phyloP scores from a whole-genome alignment of 208 protist species.

The Crithidia bombi region DNA sequence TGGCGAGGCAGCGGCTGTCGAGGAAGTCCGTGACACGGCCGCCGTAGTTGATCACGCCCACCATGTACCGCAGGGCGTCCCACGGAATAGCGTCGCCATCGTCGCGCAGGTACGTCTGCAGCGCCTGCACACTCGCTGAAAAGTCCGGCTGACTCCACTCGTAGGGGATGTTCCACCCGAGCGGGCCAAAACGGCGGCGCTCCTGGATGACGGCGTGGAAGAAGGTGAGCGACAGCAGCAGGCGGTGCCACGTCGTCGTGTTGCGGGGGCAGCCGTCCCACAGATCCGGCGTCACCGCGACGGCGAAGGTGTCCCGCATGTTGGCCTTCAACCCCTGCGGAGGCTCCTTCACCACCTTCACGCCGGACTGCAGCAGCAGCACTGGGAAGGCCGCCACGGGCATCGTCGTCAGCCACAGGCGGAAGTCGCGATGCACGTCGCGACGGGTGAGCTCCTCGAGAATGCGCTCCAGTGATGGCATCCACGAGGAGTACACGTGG shows the following conservation, averaged over 20 bases:
- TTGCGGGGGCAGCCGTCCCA: slow-evolving; percentile 88
- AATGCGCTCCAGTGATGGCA: slow-evolving; percentile 93
- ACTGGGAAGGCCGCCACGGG: slow-evolving; percentile 93
- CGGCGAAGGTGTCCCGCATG: slow-evolving; percentile 86
- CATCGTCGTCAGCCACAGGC: slow-evolving; percentile 97
- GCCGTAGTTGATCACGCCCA: slow-evolving; percentile 96
- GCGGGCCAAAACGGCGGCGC: slow-evolving; percentile 92
- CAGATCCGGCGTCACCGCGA: slow-evolving; percentile 68
- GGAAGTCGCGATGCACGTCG: slow-evolving; percentile 91
- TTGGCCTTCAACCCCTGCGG: slow-evolving; percentile 96
- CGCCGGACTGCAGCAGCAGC: slow-evolving; percentile 93
- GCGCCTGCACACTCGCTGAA: slow-evolving; percentile 81
- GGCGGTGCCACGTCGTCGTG: slow-evolving; percentile 82
- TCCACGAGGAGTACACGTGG: slow-evolving; percentile 95
- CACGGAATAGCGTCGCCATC: slow-evolving; percentile 78
- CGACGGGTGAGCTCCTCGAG: slow-evolving; percentile 81
- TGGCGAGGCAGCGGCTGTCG: slow-evolving; percentile 83
- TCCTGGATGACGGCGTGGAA: slow-evolving; percentile 96
- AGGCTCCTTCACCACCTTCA: slow-evolving; percentile 98
- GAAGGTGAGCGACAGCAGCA: slow-evolving; percentile 96
- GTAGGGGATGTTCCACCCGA: slow-evolving; percentile 97
- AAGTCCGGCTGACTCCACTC: slow-evolving; percentile 96
- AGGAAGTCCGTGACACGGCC: slow-evolving; percentile 95
- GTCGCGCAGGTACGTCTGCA: slow-evolving; percentile 75
- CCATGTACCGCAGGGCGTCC: slow-evolving; percentile 90